Evolutionary conservation across 352 stramenopile genomes (phyloP), one percentile per base, ranked within the genome.

Genomic region (Pythium folliculosum): DNA sequence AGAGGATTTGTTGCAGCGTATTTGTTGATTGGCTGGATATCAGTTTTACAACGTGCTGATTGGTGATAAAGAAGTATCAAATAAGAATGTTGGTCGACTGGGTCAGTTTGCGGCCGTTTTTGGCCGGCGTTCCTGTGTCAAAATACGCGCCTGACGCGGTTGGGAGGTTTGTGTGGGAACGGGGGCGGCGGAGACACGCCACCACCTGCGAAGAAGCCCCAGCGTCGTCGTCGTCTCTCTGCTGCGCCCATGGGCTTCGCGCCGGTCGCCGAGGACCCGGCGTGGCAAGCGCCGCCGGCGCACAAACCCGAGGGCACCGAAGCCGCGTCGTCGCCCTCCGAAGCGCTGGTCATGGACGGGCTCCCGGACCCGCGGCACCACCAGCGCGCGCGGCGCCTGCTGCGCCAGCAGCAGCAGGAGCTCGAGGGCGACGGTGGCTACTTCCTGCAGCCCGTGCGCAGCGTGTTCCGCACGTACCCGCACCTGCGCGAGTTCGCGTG

Each of bases 401-500:
- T 50, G 44, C 44, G 44, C 21, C 40, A 67, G 50, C 60, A 60
- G 61, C 50, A 69, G 37, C 56, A 61, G 5, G 43, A 38, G 17
- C 30, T 37, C 27, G 47, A 63, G 16, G 38, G 19, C 22, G 23
- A 25, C 3, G 44, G 17, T 13, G 48, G 52, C 35, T 43, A 21
- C 16, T 48, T 51, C 19, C 23, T 72, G 35, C 44, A 58, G 45
- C 66, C 66, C 13, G 67, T 69, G 44, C 56, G 60, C 9, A 30
- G 58, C n/a, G 76, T 91, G 52, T 92, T 92, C 57, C 68, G 54
- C 19, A 55, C 64, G 40, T 85, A 83, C 57, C 86, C 86, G 56
- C 84, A 94, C 57, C 50, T 92, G 60, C 85, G 82, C 48, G 89
- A 96, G 78, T 92, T 94, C 67, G 72, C 86, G 55, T 92, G 87